Evolutionary conservation across 768 basidiomycete species (phyloP).

Genomic region (Nevesoporus exiguus): DNA sequence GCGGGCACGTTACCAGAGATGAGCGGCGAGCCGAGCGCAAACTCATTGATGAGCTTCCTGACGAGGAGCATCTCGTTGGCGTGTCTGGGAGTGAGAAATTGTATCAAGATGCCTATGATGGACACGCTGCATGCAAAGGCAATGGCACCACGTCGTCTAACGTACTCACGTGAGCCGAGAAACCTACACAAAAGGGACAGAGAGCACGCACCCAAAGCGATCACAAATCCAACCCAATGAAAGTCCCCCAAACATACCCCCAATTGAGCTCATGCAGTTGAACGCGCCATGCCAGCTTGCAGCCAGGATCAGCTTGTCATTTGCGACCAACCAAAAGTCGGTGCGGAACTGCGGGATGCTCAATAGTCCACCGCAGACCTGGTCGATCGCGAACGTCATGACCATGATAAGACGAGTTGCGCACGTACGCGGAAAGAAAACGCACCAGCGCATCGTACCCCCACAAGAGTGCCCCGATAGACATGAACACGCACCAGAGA

Average conservation of each 20-base stretch:
- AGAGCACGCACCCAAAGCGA: slow-evolving; percentile 13
- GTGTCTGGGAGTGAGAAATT: slow-evolving; percentile 23
- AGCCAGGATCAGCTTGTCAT: slow-evolving; percentile 12
- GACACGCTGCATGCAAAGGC: slow-evolving; percentile 21
- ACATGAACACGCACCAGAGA: slow-evolving; percentile 25
- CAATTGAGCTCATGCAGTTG: slow-evolving; percentile 26
- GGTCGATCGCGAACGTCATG: too few relatives aligned
- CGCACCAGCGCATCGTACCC: slow-evolving; percentile 26
- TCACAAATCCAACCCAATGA: slow-evolving; percentile 24
- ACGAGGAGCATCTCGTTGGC: slow-evolving; percentile 23
- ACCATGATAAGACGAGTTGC: too few relatives aligned
- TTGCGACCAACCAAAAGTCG: slow-evolving; percentile 21
- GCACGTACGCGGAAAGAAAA: too few relatives aligned
- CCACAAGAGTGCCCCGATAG: slow-evolving; percentile 5
- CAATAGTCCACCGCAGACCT: slow-evolving; percentile 22
- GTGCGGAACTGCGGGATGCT: slow-evolving; percentile 24
- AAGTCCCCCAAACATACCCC: slow-evolving; percentile 27
- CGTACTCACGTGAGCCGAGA: neutral
- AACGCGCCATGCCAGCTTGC: slow-evolving; percentile 30
- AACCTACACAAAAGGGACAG: too few relatives aligned
- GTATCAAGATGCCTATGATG: slow-evolving; percentile 22
- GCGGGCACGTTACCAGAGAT: too few relatives aligned
- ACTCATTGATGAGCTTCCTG: slow-evolving; percentile 26
- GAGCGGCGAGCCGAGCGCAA: slow-evolving; percentile 20
- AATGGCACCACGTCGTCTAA: slow-evolving; percentile 24